These are phyloP conservation scores for Cucumis cinereus DNA, from an alignment of 306 rosid genomes.

Conservation along the genomic window DNA sequence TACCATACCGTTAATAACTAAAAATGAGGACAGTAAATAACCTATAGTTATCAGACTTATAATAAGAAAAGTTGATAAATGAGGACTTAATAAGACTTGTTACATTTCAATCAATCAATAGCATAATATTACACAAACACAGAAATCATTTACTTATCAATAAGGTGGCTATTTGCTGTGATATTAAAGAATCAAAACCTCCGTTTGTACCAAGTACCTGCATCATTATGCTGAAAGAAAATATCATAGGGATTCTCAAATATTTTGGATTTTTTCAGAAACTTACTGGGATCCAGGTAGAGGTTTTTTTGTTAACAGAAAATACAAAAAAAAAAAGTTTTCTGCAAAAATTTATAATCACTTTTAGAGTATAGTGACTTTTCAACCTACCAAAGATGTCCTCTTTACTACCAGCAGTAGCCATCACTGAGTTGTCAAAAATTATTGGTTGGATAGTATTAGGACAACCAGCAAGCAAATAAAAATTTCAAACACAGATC, in stretches of 20 bases:
- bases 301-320: neutral
- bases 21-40: neutral
- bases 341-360: constrained; percentile 28
- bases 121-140: neutral
- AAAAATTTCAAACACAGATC: neutral
- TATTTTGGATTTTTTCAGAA: constrained; percentile 8
- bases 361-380: constrained; percentile 47
- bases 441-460: constrained; percentile 18
- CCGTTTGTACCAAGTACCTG: neutral
- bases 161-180: neutral
- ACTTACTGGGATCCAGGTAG: neutral
- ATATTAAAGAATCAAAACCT: neutral
- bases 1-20: neutral
- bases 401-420: constrained; percentile 25
- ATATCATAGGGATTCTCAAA: constrained; percentile 1
- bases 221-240: neutral
- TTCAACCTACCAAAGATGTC: constrained; percentile 31
- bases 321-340: neutral
- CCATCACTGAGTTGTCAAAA: constrained; percentile 36
- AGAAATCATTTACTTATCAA: neutral
- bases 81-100: neutral
- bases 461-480: constrained; percentile 1
- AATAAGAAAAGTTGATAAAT: neutral
- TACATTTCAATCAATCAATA: neutral
- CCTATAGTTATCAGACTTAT: neutral